phyloP scores from a whole-genome alignment of 202 grass and related monocot genomes.

The Zoysia matrella region DNA sequence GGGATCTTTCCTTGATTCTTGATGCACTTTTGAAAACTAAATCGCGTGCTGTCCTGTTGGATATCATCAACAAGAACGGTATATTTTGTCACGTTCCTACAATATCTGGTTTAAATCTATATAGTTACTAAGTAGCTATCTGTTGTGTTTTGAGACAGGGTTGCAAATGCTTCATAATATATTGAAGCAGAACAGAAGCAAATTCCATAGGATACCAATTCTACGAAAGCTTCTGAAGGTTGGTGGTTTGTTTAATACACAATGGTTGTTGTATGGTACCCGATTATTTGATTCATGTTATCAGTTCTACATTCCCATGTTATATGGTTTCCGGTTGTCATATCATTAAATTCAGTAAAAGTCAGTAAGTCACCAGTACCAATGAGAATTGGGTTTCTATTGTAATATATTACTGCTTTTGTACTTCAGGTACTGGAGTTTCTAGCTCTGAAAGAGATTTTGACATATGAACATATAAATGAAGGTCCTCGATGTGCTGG shows the following conservation, averaged over 20 bases:
- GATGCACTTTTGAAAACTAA: constrained; percentile 96
- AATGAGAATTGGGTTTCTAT: constrained; percentile 18
- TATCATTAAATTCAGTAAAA: constrained; percentile 8
- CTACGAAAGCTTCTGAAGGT: constrained; percentile 99
- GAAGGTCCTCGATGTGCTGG: constrained; percentile 73
- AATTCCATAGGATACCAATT: constrained; percentile 83
- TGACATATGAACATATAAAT: constrained; percentile 81
- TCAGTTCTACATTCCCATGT: constrained; percentile 44
- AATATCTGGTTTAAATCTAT: constrained; percentile 24
- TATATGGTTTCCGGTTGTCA: constrained; percentile 32
- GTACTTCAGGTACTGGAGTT: constrained; percentile 87
- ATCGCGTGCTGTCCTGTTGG: constrained; percentile 70
- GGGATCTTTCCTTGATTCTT: constrained; percentile 95
- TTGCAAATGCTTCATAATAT: constrained; percentile 99
- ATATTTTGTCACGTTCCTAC: constrained; percentile 28
- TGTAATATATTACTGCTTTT: not conserved
- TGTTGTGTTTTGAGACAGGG: constrained; percentile 57
- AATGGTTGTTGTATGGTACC: constrained; percentile 33
- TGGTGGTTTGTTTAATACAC: constrained; percentile 23
- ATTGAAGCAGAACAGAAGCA: constrained; percentile 84
- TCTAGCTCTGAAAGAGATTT: constrained; percentile 68
- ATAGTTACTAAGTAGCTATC: constrained; percentile 30
- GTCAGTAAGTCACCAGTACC: not conserved
- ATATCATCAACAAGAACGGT: constrained; percentile 96
- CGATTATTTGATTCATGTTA: constrained; percentile 25